Percentiles rank a stretch among this genome's conserved stretches.
Evolutionary conservation across 2,329 filamentous ascomycete species (phyloP).

Genomic region (Xylaria polymorpha): DNA sequence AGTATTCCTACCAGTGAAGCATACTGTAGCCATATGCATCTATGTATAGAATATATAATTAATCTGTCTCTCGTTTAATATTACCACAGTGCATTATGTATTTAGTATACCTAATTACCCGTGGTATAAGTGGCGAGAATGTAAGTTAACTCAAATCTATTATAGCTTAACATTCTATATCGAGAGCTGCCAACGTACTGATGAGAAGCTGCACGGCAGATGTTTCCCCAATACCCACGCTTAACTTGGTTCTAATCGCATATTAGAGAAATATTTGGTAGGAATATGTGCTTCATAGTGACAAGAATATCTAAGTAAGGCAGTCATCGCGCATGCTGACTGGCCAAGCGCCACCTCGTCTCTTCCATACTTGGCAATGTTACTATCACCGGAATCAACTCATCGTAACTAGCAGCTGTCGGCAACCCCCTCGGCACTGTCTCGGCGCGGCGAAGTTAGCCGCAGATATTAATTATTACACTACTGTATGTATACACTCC

Average conservation of each 20-base stretch:
- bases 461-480: background rate
- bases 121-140: background rate
- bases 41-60: background rate
- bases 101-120: background rate
- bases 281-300: background rate
- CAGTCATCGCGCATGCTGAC: conserved; percentile 7
- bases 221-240: background rate
- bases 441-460: conserved; percentile 14
- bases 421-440: conserved; percentile 30
- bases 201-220: background rate
- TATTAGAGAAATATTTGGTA: background rate
- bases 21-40: background rate
- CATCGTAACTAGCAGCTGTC: background rate
- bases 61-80: background rate
- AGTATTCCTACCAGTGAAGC: background rate
- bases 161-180: background rate
- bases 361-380: conserved; percentile 8
- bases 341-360: conserved; percentile 1
- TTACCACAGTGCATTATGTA: background rate
- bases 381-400: background rate
- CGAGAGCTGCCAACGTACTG: background rate
- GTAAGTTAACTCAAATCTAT: background rate
- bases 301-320: background rate
- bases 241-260: conserved; percentile 3
- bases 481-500: conserved; percentile 1